These are phyloP conservation scores for Fusarium equiseti DNA, from an alignment of 2,329 filamentous ascomycete species.

Conservation along the genomic window DNA sequence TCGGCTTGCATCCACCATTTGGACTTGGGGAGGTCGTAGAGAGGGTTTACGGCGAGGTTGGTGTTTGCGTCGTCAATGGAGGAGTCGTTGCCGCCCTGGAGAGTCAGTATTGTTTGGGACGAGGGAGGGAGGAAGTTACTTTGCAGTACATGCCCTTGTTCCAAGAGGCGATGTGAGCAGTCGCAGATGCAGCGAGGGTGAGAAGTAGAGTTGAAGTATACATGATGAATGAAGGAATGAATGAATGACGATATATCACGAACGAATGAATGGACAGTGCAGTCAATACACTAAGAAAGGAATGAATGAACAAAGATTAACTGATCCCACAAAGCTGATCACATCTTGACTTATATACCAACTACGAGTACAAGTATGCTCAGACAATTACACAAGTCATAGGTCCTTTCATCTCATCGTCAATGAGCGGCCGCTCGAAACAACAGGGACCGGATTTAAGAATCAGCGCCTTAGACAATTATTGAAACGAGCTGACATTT, in stretches of 20 bases:
- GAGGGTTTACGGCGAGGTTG: constrained; percentile 59
- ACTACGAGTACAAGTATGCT: not conserved
- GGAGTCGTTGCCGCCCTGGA: constrained; percentile 49
- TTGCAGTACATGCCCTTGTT: constrained; percentile 49
- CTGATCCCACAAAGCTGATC: not conserved
- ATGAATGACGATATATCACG: not conserved
- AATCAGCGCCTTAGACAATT: not conserved
- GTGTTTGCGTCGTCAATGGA: constrained; percentile 56
- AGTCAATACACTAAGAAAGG: constrained; percentile 41
- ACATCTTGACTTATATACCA: constrained; percentile 7
- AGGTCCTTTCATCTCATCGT: constrained; percentile 42
- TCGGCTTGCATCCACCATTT: constrained; percentile 66
- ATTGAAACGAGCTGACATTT: constrained; percentile 36
- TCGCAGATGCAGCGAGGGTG: constrained; percentile 37
- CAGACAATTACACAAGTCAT: not conserved
- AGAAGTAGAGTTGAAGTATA: constrained; percentile 39
- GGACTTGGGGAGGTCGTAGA: constrained; percentile 58
- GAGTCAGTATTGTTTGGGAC: not conserved
- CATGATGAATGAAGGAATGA: constrained; percentile 31
- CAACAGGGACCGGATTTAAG: constrained; percentile 16
- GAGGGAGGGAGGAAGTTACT: too few relatives aligned
- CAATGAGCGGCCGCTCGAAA: constrained; percentile 38
- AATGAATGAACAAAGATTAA: constrained; percentile 21
- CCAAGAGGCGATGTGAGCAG: constrained; percentile 47
- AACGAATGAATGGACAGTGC: constrained; percentile 39